These are phyloP conservation scores for Nakazawaea wyomingensis DNA, from an alignment of 805 yeast species.

Conservation along the genomic window DNA sequence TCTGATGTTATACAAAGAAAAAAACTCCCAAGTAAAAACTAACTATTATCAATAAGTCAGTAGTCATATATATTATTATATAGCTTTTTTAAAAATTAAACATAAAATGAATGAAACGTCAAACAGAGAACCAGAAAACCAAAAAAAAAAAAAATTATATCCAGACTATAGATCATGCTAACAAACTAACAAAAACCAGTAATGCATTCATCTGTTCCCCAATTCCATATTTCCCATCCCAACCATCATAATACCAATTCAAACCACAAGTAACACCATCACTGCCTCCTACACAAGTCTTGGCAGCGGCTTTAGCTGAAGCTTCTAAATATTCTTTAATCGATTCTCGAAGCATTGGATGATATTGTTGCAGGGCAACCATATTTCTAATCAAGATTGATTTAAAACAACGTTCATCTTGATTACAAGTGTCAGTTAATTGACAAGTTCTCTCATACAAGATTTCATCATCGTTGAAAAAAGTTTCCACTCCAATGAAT, in stretches of 20 bases:
- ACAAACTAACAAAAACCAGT: conserved; percentile 51
- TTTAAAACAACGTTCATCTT: conserved; percentile 72
- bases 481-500: conserved; percentile 29
- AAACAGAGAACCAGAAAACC: no score
- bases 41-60: no score
- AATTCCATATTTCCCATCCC: conserved; percentile 66
- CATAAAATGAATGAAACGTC: no score
- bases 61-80: no score
- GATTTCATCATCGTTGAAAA: conserved; percentile 40
- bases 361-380: conserved; percentile 50
- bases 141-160: no score
- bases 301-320: conserved; percentile 65
- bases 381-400: conserved; percentile 63
- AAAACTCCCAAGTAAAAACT: no score
- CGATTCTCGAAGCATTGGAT: conserved; percentile 40
- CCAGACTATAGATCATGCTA: no score
- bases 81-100: not conserved
- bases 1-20: no score
- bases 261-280: conserved; percentile 77
- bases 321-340: conserved; percentile 31
- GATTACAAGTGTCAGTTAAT: conserved; percentile 47
- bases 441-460: conserved; percentile 65
- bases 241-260: conserved; percentile 53
- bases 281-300: conserved; percentile 65
- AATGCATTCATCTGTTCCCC: conserved; percentile 79